These are phyloP conservation scores for Darksidea phi DNA, from an alignment of 495 filamentous ascomycete species.

Conservation along the genomic window DNA sequence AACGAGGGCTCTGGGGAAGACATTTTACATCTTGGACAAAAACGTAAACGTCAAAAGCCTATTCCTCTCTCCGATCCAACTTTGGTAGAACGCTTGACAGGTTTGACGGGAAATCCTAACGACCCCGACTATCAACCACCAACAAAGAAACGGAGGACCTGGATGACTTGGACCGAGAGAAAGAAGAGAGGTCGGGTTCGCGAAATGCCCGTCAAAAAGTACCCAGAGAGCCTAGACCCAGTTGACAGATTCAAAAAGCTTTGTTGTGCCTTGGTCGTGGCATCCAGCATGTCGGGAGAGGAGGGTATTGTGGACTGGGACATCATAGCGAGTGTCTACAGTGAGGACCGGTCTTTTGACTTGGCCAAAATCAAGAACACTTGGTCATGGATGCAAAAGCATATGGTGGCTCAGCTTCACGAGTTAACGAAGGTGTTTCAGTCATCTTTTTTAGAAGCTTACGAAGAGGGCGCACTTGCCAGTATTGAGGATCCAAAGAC, in stretches of 20 bases:
- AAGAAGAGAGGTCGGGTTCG: not conserved
- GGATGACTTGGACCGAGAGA: not conserved
- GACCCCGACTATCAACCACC: constrained; percentile 15
- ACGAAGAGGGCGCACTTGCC: constrained; percentile 65
- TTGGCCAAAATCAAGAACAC: constrained; percentile 43
- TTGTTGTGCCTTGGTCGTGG: constrained; percentile 50
- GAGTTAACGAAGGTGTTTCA: constrained; percentile 77
- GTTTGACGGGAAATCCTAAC: constrained; percentile 28
- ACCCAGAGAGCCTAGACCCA: not conserved
- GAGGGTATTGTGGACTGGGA: constrained; percentile 72
- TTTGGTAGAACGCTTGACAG: constrained; percentile 19
- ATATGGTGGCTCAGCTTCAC: constrained; percentile 61
- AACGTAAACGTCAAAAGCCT: not conserved
- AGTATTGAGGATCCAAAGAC: constrained; percentile 62
- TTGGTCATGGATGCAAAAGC: constrained; percentile 59
- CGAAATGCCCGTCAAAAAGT: constrained; percentile 6
- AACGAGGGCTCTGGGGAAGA: no score
- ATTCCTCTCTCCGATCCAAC: constrained; percentile 1
- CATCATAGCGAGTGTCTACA: constrained; percentile 63
- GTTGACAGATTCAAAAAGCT: constrained; percentile 19
- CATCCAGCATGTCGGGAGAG: constrained; percentile 70
- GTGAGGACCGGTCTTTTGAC: constrained; percentile 44
- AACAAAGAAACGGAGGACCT: not conserved
- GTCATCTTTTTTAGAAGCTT: constrained; percentile 70
- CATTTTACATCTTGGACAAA: no score